phyloP scores from a whole-genome alignment of 805 yeast genomes.

The Ogataea minuta region DNA sequence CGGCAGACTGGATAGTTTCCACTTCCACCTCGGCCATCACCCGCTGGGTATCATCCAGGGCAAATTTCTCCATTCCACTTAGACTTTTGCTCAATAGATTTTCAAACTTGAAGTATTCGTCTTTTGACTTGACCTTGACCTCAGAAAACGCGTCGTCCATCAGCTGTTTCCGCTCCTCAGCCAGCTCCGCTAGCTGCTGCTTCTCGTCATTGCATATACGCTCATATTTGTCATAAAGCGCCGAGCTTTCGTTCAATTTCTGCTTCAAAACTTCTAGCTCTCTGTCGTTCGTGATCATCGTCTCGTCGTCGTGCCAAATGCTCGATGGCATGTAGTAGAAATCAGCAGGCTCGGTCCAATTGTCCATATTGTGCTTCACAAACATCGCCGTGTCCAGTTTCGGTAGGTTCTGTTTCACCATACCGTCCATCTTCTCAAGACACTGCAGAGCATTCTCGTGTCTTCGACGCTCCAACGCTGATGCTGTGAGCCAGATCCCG shows the following conservation, averaged over 20 bases:
- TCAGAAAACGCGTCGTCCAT: constrained; percentile 33
- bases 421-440: constrained; percentile 46
- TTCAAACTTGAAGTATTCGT: constrained; percentile 43
- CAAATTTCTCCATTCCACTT: constrained; percentile 55
- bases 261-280: constrained; percentile 58
- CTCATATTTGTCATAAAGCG: constrained; percentile 40
- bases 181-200: constrained; percentile 45
- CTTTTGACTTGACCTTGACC: constrained; percentile 41
- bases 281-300: constrained; percentile 54
- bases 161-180: constrained; percentile 35
- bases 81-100: constrained; percentile 53
- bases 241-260: constrained; percentile 42
- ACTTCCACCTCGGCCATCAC: constrained; percentile 82
- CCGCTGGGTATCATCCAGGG: constrained; percentile 69
- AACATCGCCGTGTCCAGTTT: constrained; percentile 83
- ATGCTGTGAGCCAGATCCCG: constrained; percentile 61
- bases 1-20: constrained; percentile 84
- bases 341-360: constrained; percentile 87
- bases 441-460: constrained; percentile 45
- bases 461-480: constrained; percentile 52
- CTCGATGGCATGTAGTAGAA: constrained; percentile 83
- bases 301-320: constrained; percentile 96
- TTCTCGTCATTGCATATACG: constrained; percentile 46
- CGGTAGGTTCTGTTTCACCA: constrained; percentile 70
- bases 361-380: constrained; percentile 73